phyloP scores from a whole-genome alignment of 78 protist genomes.

The Polysphondylium violaceum region DNA sequence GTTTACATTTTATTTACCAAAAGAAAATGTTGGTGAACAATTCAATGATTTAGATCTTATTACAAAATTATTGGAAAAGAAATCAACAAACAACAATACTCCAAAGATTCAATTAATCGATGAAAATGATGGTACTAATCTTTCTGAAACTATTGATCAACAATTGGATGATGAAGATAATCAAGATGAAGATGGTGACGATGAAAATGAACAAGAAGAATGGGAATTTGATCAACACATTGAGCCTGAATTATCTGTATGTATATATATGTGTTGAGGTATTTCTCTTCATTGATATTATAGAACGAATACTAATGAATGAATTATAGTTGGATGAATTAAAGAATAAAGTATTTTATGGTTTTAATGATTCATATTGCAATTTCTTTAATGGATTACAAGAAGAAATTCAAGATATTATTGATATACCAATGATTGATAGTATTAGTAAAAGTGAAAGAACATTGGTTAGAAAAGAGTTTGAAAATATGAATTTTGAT shows the following conservation, averaged over 20 bases:
- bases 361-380: slow-evolving; percentile 44
- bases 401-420: slow-evolving; percentile 58
- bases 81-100: not conserved
- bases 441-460: slow-evolving; percentile 35
- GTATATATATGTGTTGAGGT: not conserved
- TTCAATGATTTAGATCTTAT: slow-evolving; percentile 59
- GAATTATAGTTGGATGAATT: slow-evolving; percentile 51
- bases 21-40: slow-evolving; percentile 37
- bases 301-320: too few relatives aligned
- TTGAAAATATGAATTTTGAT: slow-evolving; percentile 55
- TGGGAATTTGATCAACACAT: slow-evolving; percentile 73
- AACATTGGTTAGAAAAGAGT: slow-evolving; percentile 24
- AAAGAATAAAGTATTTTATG: slow-evolving; percentile 55
- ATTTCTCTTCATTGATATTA: too few relatives aligned
- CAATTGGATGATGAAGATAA: slow-evolving; percentile 14
- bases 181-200: slow-evolving; percentile 31
- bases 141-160: not conserved
- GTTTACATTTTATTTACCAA: slow-evolving; percentile 62
- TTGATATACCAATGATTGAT: slow-evolving; percentile 60
- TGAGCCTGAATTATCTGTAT: slow-evolving; percentile 23
- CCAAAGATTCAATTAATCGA: slow-evolving; percentile 16
- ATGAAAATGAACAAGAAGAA: slow-evolving; percentile 51
- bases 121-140: not conserved
- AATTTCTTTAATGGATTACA: slow-evolving; percentile 61
- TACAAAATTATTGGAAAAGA: slow-evolving; percentile 64